Evolutionary conservation across 805 yeast species (phyloP).

Genomic region (Tetrapisispora phaffii): DNA sequence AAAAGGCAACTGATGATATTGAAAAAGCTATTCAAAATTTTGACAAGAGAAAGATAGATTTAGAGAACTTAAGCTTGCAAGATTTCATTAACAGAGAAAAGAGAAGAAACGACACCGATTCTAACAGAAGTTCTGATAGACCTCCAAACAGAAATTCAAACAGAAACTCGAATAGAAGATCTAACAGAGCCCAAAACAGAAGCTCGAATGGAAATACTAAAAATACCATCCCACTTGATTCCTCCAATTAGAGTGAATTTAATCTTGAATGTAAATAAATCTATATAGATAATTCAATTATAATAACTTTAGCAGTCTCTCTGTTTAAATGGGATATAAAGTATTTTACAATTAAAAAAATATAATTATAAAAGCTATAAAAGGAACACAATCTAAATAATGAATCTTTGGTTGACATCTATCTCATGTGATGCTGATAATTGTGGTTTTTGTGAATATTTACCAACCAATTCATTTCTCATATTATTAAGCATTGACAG

Average conservation of each 20-base stretch:
- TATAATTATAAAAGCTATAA: too few relatives aligned
- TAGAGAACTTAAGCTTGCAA: neutral
- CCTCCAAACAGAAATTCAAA: neutral
- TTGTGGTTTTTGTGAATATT: slow-evolving; percentile 78
- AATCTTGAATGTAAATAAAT: too few relatives aligned
- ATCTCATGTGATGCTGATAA: slow-evolving; percentile 74
- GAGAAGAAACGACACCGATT: neutral
- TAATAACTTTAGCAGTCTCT: neutral
- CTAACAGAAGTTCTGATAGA: neutral
- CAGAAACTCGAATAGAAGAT: neutral
- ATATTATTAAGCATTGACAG: slow-evolving; percentile 59
- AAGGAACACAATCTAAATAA: slow-evolving; percentile 10
- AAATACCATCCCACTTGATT: too few relatives aligned
- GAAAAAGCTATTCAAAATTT: slow-evolving; percentile 52
- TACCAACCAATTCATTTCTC: slow-evolving; percentile 50
- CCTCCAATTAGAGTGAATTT: too few relatives aligned
- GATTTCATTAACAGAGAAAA: neutral
- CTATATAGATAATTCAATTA: neutral
- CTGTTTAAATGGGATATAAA: too few relatives aligned
- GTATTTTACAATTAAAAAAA: too few relatives aligned
- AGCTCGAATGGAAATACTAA: neutral
- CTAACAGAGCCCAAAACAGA: neutral
- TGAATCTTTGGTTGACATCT: slow-evolving; percentile 47
- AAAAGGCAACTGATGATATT: slow-evolving; percentile 64
- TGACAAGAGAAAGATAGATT: slow-evolving; percentile 34